Base-by-base conservation (phyloP, 495 filamentous ascomycete genomes). In the Apiosordaria backusii region DNA sequence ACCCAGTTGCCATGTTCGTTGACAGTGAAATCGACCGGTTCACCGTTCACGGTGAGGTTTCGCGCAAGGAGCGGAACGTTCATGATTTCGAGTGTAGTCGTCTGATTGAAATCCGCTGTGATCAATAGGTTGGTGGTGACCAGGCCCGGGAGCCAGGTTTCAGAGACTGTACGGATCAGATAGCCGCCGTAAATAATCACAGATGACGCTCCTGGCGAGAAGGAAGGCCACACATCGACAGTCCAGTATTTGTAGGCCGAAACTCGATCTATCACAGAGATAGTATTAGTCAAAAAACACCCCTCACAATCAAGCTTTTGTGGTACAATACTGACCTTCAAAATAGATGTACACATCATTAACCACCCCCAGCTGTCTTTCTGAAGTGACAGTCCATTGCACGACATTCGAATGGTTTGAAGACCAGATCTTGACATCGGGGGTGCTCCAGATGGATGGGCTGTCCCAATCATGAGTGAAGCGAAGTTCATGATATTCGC, bases 231-330 rank as follows among this genome's bases (percentile, higher is more conserved):
- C 75, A 13, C 87, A 71, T 65, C 79, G 1, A 87, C 83, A 15
- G 84, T 82, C 90, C 89, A 92, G 81, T 89, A 91, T 69, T 90
- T 86, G 76, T 92, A 92, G 0, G 88, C 89, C n/a, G 83, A 78
- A 74, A 90, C 88, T n/a, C 89, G 84, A 69, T 89, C 87, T 74
- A 40, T 19, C 5, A 45, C 35, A 45, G 2, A 18, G 2, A 13
- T 13, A 45, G 9, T 45, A 15, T 45, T 45, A 45, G 10, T 45
- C 13, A 45, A 45, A 13, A 6, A 1, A 7, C 35, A 0, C 0
- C 16, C 13, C 2, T 18, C 9, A 15, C 4, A 45, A 45, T 3
- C 16, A 45, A 3, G 10, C 16, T 15, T 9, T 45, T 10, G 35
- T 15, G 10, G 35, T 45, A 15, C 35, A 45, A 45, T 13, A 45